A percentile compares a stretch with the other conserved stretches of the same genome.
These are phyloP conservation scores for Colletotrichum sp. DNA, from an alignment of 2,329 filamentous ascomycete species.

Conservation along the genomic window DNA sequence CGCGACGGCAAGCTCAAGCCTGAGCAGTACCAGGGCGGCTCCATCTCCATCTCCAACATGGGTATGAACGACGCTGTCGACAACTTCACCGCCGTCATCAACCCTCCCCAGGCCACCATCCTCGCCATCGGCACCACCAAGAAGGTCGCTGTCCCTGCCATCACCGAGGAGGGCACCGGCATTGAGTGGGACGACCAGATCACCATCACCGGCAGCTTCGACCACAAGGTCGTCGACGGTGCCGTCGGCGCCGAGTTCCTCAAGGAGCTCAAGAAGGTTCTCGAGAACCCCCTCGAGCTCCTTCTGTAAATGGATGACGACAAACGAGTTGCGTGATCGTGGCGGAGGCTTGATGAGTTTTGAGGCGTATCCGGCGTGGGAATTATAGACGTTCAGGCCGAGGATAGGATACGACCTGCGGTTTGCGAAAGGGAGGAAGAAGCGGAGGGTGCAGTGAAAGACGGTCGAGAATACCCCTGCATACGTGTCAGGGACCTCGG, in stretches of 20 bases:
- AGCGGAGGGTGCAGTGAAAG: slow-evolving; percentile 14
- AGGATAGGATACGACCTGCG: slow-evolving; percentile 10
- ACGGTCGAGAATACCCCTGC: slow-evolving; percentile 11
- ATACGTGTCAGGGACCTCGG: background rate
- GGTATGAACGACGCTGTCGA: slow-evolving; percentile 98
- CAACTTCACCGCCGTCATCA: slow-evolving; percentile 98
- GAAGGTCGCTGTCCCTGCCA: slow-evolving; percentile 84
- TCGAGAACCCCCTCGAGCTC: slow-evolving; percentile 96
- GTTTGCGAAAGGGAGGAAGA: slow-evolving; percentile 11
- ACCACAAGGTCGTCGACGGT: slow-evolving; percentile 98
- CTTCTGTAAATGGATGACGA: slow-evolving; percentile 68
- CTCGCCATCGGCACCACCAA: slow-evolving; percentile 92
- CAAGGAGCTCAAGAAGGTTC: slow-evolving; percentile 92
- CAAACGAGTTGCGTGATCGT: background rate
- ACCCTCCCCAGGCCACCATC: slow-evolving; percentile 96
- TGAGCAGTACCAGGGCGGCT: slow-evolving; percentile 98
- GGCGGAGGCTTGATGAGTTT: slow-evolving; percentile 16
- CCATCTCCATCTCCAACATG: slow-evolving; percentile 99
- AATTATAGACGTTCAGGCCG: slow-evolving; percentile 15
- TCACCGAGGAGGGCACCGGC: slow-evolving; percentile 75
- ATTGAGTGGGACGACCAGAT: slow-evolving; percentile 98
- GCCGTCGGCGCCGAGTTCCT: slow-evolving; percentile 97
- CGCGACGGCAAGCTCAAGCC: slow-evolving; percentile 98
- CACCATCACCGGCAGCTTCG: slow-evolving; percentile 91
- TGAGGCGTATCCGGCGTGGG: slow-evolving; percentile 12